phyloP scores from a whole-genome alignment of 495 filamentous ascomycete species.

The Poronia punctata region DNA sequence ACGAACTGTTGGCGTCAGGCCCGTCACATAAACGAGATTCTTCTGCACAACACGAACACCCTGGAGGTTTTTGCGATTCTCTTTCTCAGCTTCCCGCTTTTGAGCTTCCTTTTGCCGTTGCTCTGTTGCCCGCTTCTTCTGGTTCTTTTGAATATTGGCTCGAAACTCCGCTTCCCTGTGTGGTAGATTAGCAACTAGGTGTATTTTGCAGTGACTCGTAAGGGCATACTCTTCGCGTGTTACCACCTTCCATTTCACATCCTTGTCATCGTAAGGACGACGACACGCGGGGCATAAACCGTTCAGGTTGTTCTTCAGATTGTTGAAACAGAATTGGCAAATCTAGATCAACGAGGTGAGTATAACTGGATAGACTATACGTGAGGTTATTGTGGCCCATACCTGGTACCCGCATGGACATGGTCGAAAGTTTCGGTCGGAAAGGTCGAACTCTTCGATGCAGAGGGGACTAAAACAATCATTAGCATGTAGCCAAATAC shows the following conservation, averaged over 20 bases:
- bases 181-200: conserved; percentile 20
- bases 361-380: conserved; percentile 10
- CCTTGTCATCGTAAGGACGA: conserved; percentile 89
- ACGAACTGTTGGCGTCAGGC: conserved; percentile 79
- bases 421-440: conserved; percentile 93
- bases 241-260: conserved; percentile 90
- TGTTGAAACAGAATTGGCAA: conserved; percentile 99
- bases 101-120: conserved; percentile 90
- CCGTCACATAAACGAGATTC: conserved; percentile 97
- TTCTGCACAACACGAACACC: conserved; percentile 95
- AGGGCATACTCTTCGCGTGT: conserved; percentile 80
- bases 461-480: conserved; percentile 69
- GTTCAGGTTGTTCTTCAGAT: conserved; percentile 93
- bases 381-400: conserved; percentile 25
- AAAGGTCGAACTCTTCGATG: conserved; percentile 97
- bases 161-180: conserved; percentile 57
- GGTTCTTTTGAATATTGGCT: conserved; percentile 80
- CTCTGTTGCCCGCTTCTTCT: conserved; percentile 77
- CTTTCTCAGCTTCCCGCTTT: conserved; percentile 89
- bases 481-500: conserved; percentile 8
- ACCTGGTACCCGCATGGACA: conserved; percentile 99
- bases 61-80: conserved; percentile 88
- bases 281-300: conserved; percentile 94
- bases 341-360: conserved; percentile 49
- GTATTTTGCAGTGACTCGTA: not conserved